Base-by-base conservation (phyloP, 1,284 basidiomycete species). In the Pseudozyma thailandica region DNA sequence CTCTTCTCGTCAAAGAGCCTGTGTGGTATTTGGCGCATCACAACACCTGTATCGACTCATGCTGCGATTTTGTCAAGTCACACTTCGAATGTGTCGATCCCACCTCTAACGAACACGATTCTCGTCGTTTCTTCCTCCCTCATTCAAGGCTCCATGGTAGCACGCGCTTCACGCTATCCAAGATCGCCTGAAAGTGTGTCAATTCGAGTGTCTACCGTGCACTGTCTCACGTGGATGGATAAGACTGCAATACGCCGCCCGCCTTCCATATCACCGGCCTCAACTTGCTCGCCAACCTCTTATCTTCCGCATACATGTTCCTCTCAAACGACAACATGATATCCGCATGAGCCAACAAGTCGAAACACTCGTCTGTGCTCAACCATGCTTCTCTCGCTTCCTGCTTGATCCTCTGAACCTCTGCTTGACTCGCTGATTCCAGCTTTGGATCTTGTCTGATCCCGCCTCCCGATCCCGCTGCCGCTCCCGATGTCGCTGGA, bases 261-360 rank as follows among this genome's bases (percentile, higher is more conserved):
- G 70, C 70, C 16, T 42, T 39, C 50, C 53, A 72, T 8, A 55
- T 25, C 3, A 21, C 39, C 18, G 63, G 63, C 23, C 64, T 26
- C 23, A 72, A 23, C 30, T 49, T 30, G 20, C 23, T 27, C 5
- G 61, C 54, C 26, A 64, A 23, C 39, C 51, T 59, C n/a, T 50
- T 28, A 31, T 68, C 64, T 13, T 68, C 47, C 2, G 45, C 35
- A 23, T 45, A 46, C 23, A 65, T 31, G 6, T 49, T 49, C 25
- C 63, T 46, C 26, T 75, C 73, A 23, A 75, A 75, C 10, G 70
- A 63, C 33, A 50, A 6, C 69, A 72, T 75, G 41, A 75, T 72
- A 33, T 75, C 73, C 15, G 73, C 69, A 20, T 72, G 70, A 3
- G 62, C 73, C 16, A 75, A 35, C 21, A 75, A 35, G 50, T 75